phyloP scores from a whole-genome alignment of 108 stramenopile species.

The Pseudonitzschia multiseries region DNA sequence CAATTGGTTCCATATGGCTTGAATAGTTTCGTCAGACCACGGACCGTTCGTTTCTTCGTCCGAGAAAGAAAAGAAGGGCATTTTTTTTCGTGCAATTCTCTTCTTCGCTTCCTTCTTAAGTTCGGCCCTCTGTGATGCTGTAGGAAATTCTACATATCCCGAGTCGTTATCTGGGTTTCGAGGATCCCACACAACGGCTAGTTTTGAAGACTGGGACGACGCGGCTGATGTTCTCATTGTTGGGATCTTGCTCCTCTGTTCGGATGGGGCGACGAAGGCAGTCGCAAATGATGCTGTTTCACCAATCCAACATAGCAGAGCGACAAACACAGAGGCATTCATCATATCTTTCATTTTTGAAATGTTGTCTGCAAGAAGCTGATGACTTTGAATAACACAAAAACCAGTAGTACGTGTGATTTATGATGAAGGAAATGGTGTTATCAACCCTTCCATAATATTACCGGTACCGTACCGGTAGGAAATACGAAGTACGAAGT shows the following conservation, averaged over 20 bases:
- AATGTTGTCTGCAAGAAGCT: no score
- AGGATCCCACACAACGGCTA: slow-evolving; percentile 11
- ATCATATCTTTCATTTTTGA: neutral
- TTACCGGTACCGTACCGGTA: no score
- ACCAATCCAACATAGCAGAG: neutral
- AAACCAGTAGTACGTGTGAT: no score
- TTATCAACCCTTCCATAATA: no score
- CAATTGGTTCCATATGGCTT: slow-evolving; percentile 20
- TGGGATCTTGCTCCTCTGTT: neutral
- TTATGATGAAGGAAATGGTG: no score
- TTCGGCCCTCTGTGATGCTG: slow-evolving; percentile 35
- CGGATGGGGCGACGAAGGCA: slow-evolving; percentile 3
- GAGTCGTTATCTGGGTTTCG: slow-evolving; percentile 8
- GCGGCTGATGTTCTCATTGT: neutral
- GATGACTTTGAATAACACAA: no score
- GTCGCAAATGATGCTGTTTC: neutral
- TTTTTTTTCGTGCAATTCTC: slow-evolving; percentile 38
- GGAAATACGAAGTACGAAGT: no score
- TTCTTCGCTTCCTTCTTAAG: slow-evolving; percentile 48
- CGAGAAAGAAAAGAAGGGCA: slow-evolving; percentile 29
- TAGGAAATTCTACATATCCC: slow-evolving; percentile 35
- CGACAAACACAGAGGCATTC: neutral
- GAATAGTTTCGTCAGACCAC: slow-evolving; percentile 34
- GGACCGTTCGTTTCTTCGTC: slow-evolving; percentile 33
- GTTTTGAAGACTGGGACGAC: neutral